These are phyloP conservation scores for Ganoderma sinense DNA, from an alignment of 1,284 basidiomycete species.

Conservation along the genomic window DNA sequence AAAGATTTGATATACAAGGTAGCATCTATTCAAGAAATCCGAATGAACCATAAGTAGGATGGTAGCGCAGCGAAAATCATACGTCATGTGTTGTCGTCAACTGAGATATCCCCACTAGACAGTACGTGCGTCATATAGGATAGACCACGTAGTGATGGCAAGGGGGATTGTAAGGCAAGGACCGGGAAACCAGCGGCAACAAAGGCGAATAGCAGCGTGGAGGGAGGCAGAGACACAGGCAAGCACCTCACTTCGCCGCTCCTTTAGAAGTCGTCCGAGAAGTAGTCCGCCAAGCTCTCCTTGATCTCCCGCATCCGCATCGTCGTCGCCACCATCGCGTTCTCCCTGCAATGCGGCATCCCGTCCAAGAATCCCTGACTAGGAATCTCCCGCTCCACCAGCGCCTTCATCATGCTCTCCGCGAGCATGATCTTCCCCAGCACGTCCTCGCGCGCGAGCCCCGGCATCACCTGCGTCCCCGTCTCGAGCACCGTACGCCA, in stretches of 20 bases:
- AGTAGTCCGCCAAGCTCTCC: slow-evolving; percentile 43
- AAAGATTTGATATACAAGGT: background rate
- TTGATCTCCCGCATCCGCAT: slow-evolving; percentile 41
- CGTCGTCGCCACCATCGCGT: slow-evolving; percentile 39
- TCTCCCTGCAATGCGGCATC: slow-evolving; percentile 46
- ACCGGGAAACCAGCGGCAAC: background rate
- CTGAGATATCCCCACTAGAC: background rate
- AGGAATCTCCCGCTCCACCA: slow-evolving; percentile 50
- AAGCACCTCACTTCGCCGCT: background rate
- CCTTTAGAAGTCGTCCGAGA: slow-evolving; percentile 40
- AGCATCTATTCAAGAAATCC: slow-evolving; percentile 6
- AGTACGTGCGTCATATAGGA: background rate
- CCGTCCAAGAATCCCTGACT: slow-evolving; percentile 47
- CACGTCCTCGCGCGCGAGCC: slow-evolving; percentile 47
- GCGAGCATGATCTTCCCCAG: slow-evolving; percentile 49
- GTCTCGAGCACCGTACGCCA: slow-evolving; percentile 50
- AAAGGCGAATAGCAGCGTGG: background rate
- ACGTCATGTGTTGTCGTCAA: background rate
- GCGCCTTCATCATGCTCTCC: slow-evolving; percentile 49
- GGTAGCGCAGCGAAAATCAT: background rate
- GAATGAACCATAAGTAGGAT: background rate
- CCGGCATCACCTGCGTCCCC: slow-evolving; percentile 43
- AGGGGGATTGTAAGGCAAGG: background rate
- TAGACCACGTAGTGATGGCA: background rate
- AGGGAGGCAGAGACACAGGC: background rate